Conservation (phyloP, 2,329 filamentous ascomycete genomes). For the Pestalotiopsis fici region DNA sequence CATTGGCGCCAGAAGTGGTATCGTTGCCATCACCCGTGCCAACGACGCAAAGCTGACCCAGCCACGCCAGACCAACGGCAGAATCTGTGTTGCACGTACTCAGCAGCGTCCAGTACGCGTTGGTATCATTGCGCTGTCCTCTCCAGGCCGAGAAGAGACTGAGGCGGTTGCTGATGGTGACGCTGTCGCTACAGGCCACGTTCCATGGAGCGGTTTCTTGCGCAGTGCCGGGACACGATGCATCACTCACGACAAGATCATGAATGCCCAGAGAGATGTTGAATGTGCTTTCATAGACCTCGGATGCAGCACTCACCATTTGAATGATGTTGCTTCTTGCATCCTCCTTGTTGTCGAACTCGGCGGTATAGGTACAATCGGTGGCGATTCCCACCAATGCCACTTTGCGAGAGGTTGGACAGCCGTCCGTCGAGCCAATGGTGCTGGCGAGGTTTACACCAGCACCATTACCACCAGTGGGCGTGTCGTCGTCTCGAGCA, state of each 20-base stretch:
- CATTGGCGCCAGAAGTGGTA: slow-evolving; percentile 82
- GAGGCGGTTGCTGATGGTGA: slow-evolving; percentile 74
- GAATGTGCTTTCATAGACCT: slow-evolving; percentile 86
- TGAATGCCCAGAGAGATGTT: slow-evolving; percentile 91
- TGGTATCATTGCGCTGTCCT: slow-evolving; percentile 72
- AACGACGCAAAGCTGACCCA: slow-evolving; percentile 78
- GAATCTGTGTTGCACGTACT: slow-evolving; percentile 79
- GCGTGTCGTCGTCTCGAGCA: slow-evolving; percentile 71
- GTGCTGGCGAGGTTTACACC: slow-evolving; percentile 76
- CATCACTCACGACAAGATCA: slow-evolving; percentile 78
- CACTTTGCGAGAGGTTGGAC: slow-evolving; percentile 86
- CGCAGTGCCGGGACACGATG: slow-evolving; percentile 71
- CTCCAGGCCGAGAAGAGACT: slow-evolving; percentile 91
- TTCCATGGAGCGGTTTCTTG: slow-evolving; percentile 80
- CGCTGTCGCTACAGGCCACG: slow-evolving; percentile 63
- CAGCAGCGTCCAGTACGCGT: slow-evolving; percentile 92
- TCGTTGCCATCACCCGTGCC: slow-evolving; percentile 61
- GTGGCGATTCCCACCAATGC: slow-evolving; percentile 90
- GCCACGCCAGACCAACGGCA: slow-evolving; percentile 90
- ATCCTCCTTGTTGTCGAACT: slow-evolving; percentile 67
- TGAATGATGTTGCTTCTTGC: slow-evolving; percentile 76
- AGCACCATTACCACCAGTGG: slow-evolving; percentile 72
- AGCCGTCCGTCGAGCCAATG: slow-evolving; percentile 83
- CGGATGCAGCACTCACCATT: slow-evolving; percentile 83
- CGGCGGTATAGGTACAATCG: slow-evolving; percentile 82